Evolutionary conservation across 495 filamentous ascomycete species (phyloP).

Genomic region (Penicillium cataractarum): DNA sequence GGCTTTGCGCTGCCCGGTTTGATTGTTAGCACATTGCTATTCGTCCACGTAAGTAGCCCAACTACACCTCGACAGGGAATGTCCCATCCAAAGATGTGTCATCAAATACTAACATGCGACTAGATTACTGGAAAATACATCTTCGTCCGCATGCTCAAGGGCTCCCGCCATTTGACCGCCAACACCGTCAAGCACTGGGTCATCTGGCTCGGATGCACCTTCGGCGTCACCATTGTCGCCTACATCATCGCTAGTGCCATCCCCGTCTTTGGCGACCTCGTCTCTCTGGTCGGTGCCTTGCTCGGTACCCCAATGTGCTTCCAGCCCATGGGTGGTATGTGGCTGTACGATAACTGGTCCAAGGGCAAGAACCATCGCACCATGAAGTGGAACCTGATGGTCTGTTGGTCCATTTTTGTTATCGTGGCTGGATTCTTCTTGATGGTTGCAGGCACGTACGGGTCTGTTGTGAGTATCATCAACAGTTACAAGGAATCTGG

Average conservation of each 20-base stretch:
- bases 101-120: background rate
- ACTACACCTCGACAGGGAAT: constrained; percentile 37
- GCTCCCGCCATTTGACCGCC: constrained; percentile 57
- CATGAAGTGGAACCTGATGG: constrained; percentile 32
- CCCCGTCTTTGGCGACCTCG: constrained; percentile 66
- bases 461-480: constrained; percentile 58
- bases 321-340: constrained; percentile 52
- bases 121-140: constrained; percentile 58
- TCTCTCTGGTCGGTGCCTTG: constrained; percentile 62
- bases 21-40: constrained; percentile 35
- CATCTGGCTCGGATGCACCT: constrained; percentile 61
- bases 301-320: constrained; percentile 53
- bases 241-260: constrained; percentile 74
- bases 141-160: constrained; percentile 59
- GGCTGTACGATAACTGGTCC: constrained; percentile 49
- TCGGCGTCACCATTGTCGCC: constrained; percentile 59
- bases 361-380: constrained; percentile 43
- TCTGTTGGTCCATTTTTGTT: constrained; percentile 34
- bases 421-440: constrained; percentile 47
- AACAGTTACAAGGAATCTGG: constrained; percentile 41
- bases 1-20: constrained; percentile 69
- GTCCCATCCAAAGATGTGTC: background rate
- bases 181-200: constrained; percentile 59
- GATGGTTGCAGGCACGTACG: constrained; percentile 61
- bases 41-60: constrained; percentile 42